Evolutionary conservation across 139 green algal genomes (phyloP).

Genomic region (Choricystis sp.): DNA sequence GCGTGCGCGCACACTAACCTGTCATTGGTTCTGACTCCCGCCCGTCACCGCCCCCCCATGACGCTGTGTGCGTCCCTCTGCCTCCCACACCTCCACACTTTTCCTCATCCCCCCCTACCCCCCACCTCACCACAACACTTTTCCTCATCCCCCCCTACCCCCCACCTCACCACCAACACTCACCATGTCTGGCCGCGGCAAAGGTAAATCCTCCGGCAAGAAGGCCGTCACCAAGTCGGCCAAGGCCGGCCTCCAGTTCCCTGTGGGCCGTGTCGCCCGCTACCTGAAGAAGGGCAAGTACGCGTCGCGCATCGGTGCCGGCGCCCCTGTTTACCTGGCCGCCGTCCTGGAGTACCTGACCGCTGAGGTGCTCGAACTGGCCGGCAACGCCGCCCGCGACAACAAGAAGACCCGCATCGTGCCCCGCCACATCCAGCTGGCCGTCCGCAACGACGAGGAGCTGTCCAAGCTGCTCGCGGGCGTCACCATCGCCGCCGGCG

Average conservation of each 20-base stretch:
- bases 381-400: constrained; percentile 54
- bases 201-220: constrained; percentile 47
- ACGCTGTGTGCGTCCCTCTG: neutral
- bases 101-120: neutral
- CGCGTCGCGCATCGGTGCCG: constrained; percentile 20
- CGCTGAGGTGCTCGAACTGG: constrained; percentile 40
- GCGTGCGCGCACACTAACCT: too few species aligned
- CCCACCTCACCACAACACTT: neutral
- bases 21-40: neutral
- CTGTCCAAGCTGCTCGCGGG: constrained; percentile 65
- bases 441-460: constrained; percentile 38
- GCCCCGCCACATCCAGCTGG: constrained; percentile 64
- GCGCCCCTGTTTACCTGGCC: constrained; percentile 11
- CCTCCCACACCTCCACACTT: neutral
- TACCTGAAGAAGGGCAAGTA: constrained; percentile 81
- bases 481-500: constrained; percentile 63
- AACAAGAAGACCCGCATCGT: constrained; percentile 75
- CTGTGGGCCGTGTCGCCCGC: constrained; percentile 61
- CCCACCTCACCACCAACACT: constrained; percentile 3
- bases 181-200: constrained; percentile 58
- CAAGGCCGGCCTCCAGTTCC: constrained; percentile 85
- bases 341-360: constrained; percentile 47
- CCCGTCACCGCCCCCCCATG: too few species aligned
- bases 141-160: neutral
- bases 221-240: constrained; percentile 58